Conservation (phyloP, 495 filamentous ascomycete genomes). For the Neurospora sp. region DNA sequence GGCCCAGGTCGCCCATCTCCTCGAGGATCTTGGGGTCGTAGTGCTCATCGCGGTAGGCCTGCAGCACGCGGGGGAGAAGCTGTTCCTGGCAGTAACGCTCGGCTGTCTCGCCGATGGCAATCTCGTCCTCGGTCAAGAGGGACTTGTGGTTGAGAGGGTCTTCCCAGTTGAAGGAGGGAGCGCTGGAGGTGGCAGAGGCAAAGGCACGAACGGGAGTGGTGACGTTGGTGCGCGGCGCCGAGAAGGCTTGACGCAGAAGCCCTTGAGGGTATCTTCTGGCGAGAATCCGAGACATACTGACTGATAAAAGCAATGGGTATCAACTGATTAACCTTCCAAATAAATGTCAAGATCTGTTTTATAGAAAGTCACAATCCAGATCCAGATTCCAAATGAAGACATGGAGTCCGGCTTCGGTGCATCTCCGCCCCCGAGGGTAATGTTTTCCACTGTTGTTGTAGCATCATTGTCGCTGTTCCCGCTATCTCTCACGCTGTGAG, state of each 20-base stretch:
- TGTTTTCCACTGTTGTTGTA: not conserved
- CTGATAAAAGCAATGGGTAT: not conserved
- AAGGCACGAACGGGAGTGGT: slow-evolving; percentile 6
- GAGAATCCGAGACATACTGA: not conserved
- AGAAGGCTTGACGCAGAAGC: slow-evolving; percentile 2
- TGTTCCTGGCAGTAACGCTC: slow-evolving; percentile 87
- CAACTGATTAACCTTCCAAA: not conserved
- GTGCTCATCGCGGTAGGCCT: slow-evolving; percentile 89
- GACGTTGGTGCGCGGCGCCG: not conserved
- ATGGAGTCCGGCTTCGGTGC: not conserved
- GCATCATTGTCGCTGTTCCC: not conserved
- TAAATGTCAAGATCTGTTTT: not conserved
- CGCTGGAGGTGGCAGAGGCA: slow-evolving; percentile 12
- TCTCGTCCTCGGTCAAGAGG: slow-evolving; percentile 77
- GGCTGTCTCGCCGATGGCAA: slow-evolving; percentile 80
- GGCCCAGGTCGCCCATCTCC: slow-evolving; percentile 93
- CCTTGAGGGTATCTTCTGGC: slow-evolving; percentile 5
- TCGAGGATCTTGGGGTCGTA: slow-evolving; percentile 81
- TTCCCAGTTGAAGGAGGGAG: slow-evolving; percentile 71
- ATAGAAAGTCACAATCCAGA: not conserved
- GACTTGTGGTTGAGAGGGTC: slow-evolving; percentile 71
- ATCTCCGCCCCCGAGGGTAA: not conserved
- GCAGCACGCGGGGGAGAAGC: slow-evolving; percentile 74
- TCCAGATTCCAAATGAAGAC: not conserved
- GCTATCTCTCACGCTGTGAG: not conserved